Base-by-base conservation (phyloP, 2,329 filamentous ascomycete species). In the Gnomoniopsis sp. region DNA sequence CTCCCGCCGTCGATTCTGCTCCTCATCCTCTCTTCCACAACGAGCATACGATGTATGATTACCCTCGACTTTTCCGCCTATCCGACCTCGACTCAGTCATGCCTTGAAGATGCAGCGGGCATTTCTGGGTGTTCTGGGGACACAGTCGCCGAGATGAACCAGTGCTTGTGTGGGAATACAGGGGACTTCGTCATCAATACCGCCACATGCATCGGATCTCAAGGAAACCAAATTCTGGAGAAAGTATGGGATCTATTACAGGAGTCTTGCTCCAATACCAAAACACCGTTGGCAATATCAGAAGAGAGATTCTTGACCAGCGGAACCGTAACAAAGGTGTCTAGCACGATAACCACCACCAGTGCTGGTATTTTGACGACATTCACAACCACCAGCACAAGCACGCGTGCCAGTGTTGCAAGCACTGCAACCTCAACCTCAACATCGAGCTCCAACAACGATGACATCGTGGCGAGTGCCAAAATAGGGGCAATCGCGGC, bases 111-210 rank as follows among this genome's bases (percentile, higher is more conserved):
- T 14, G 71, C 79, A 3, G 74, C 78, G 22, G 65, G 70, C 41
- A 38, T 58, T n/a, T 75, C 75, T n/a, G 65, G 68, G 3, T 84
- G 81, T 68, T 69, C 69, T 3, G 75, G 75, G 15, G 65, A 66
- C 22, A 74, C 73, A 0, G 70, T 73, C 3, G 48, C 64, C 0
- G 68, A 73, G 23, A 69, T 81, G 58, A 83, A 84, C 64, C 55
- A 67, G 2, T 84, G 81, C 55, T 71, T 83, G 1, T 84, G 81
- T 65, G 65, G 68, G 62, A 81, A 83, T 62, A 69, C 71, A 36
- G 77, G 76, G 56, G 70, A 76, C 63, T 84, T 83, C 66, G 70
- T 83, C 59, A 76, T 74, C 19, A 72, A 72, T 38, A 65, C 78
- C 2, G 81, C 81, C 3, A 63, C 61, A 8, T 84, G 81, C 62